Conservation (phyloP, 768 basidiomycete species). For the Paxillus ammoniavirescens region DNA sequence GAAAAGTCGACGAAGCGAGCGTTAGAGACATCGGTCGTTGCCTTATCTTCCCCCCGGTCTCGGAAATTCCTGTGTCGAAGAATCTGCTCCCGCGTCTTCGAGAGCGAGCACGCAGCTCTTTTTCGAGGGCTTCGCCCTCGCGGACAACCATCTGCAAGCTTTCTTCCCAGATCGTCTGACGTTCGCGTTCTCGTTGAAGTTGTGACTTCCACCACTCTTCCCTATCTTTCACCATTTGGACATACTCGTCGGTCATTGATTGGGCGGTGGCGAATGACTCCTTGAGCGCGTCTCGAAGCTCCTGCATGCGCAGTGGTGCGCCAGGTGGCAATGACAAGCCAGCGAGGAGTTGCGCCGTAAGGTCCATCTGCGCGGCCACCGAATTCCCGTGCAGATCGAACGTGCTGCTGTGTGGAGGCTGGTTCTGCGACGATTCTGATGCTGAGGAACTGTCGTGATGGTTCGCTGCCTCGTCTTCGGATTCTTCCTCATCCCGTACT, state of each 20-base stretch:
- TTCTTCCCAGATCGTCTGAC: conserved; percentile 83
- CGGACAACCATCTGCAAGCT: conserved; percentile 82
- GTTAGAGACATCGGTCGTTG: conserved; percentile 20
- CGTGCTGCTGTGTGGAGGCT: conserved; percentile 55
- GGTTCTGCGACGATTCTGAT: conserved; percentile 37
- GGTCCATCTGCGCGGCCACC: conserved; percentile 72
- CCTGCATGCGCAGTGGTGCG: conserved; percentile 24
- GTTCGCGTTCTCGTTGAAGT: conserved; percentile 60
- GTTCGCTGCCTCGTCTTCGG: conserved; percentile 28
- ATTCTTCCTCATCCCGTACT: conserved; percentile 26
- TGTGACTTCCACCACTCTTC: conserved; percentile 76
- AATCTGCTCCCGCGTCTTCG: conserved; percentile 59
- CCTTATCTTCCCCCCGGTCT: conserved; percentile 17
- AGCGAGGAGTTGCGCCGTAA: conserved; percentile 63
- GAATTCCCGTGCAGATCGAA: conserved; percentile 73
- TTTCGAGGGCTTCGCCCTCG: conserved; percentile 83
- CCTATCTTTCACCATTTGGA: conserved; percentile 68
- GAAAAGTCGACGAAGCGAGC: conserved; percentile 4
- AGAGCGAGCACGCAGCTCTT: conserved; percentile 64
- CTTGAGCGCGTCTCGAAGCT: conserved; percentile 51
- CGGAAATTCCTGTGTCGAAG: conserved; percentile 38
- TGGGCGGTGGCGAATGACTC: conserved; percentile 60
- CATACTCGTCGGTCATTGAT: conserved; percentile 62
- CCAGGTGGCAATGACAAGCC: conserved; percentile 38
- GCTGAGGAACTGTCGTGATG: conserved; percentile 47